phyloP scores from a whole-genome alignment of 2,329 filamentous ascomycete species.

The Teratosphaeria gauchensis region DNA sequence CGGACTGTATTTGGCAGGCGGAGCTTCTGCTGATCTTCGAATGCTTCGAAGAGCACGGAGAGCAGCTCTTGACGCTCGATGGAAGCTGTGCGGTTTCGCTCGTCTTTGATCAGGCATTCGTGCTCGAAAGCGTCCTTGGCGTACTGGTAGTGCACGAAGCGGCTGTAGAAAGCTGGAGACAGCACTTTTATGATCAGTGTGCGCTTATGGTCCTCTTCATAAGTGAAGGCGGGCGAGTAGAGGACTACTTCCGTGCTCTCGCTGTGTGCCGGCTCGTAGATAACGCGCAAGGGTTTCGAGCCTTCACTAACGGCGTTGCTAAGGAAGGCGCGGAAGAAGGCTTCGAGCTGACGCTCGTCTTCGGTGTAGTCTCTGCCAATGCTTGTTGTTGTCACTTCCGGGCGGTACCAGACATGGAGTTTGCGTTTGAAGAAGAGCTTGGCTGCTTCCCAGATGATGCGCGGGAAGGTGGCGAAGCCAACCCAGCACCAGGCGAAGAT shows the following conservation, averaged over 20 bases:
- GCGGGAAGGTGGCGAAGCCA: slow-evolving; percentile 54
- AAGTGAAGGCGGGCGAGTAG: slow-evolving; percentile 26
- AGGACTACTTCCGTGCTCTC: slow-evolving; percentile 19
- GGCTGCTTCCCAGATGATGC: slow-evolving; percentile 53
- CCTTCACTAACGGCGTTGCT: slow-evolving; percentile 41
- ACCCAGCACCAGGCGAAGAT: slow-evolving; percentile 54
- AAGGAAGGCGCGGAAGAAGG: slow-evolving; percentile 32
- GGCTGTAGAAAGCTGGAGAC: slow-evolving; percentile 57
- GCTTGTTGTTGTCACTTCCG: slow-evolving; percentile 50
- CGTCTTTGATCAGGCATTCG: slow-evolving; percentile 42
- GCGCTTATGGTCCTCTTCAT: slow-evolving; percentile 27
- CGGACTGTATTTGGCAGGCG: neutral
- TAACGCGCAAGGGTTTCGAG: slow-evolving; percentile 38
- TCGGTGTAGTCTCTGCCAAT: slow-evolving; percentile 45
- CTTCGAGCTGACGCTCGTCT: slow-evolving; percentile 37
- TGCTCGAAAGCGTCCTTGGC: slow-evolving; percentile 53
- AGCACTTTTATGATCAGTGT: slow-evolving; percentile 49
- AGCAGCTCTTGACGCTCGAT: slow-evolving; percentile 48
- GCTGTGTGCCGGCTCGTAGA: slow-evolving; percentile 43
- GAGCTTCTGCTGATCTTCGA: slow-evolving; percentile 7
- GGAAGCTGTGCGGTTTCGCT: slow-evolving; percentile 50
- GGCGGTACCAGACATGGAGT: slow-evolving; percentile 56
- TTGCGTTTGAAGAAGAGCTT: slow-evolving; percentile 47
- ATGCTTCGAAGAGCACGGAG: slow-evolving; percentile 31
- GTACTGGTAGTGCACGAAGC: slow-evolving; percentile 54